Evolutionary conservation across 441 rosid genomes (phyloP).

Genomic region (Bruguiera hainesii): DNA sequence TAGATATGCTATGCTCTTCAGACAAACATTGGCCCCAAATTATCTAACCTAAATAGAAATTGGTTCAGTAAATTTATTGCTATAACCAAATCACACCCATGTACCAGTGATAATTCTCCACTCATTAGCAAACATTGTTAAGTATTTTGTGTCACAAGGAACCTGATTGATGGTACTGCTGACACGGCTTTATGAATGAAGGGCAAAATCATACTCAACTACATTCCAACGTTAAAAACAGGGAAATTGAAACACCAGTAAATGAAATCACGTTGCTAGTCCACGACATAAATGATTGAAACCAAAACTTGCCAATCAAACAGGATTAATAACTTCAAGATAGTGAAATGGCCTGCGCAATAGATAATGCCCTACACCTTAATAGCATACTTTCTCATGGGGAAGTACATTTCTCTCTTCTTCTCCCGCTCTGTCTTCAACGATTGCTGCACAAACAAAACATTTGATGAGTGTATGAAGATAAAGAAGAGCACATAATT

Average conservation of each 20-base stretch:
- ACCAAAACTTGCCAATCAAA: constrained; percentile 19
- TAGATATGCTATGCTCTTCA: too few species aligned
- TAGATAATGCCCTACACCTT: constrained; percentile 24
- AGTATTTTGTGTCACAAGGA: too few species aligned
- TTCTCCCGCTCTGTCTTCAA: constrained; percentile 36
- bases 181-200: too few species aligned
- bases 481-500: too few species aligned
- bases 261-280: neutral
- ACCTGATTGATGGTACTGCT: too few species aligned
- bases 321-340: constrained; percentile 15
- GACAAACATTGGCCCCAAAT: too few species aligned
- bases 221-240: neutral
- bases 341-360: constrained; percentile 9
- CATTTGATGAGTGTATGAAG: too few species aligned
- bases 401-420: constrained; percentile 37
- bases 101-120: too few species aligned
- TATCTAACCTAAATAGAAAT: too few species aligned
- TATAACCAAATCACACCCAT: neutral
- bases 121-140: too few species aligned
- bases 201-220: too few species aligned
- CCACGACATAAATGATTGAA: constrained; percentile 9
- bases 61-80: neutral
- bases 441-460: constrained; percentile 24
- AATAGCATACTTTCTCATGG: constrained; percentile 36
- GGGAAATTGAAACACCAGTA: neutral